Percentiles rank a stretch among this genome's conserved stretches.
These are phyloP conservation scores for Urtica urens DNA, from an alignment of 306 rosid species.

Conservation along the genomic window DNA sequence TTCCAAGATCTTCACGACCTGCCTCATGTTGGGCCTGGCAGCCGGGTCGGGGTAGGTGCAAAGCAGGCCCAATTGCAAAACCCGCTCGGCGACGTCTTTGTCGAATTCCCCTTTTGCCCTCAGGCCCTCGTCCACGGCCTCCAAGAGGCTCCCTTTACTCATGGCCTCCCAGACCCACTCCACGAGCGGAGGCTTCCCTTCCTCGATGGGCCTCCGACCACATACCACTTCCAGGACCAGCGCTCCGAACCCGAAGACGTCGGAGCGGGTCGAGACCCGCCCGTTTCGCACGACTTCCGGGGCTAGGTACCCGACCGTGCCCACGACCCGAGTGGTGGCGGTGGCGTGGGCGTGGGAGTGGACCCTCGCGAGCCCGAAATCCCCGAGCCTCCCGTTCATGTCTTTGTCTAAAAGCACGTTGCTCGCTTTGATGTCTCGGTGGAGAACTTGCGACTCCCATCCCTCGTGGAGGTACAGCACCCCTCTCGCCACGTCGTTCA, in stretches of 20 bases:
- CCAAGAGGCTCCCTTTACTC: conserved; percentile 32
- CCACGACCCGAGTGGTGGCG: conserved; percentile 57
- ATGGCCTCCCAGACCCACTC: conserved; percentile 51
- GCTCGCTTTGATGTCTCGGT: conserved; percentile 84
- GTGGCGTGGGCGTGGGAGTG: conserved; percentile 50
- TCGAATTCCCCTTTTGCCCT: conserved; percentile 27
- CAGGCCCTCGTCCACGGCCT: conserved; percentile 47
- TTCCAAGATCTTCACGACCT: conserved; percentile 51
- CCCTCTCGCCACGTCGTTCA: conserved; percentile 65
- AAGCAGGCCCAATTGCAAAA: conserved; percentile 63
- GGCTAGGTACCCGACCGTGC: conserved; percentile 74
- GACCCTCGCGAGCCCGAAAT: conserved; percentile 70
- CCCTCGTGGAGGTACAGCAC: conserved; percentile 79
- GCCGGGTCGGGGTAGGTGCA: conserved; percentile 62
- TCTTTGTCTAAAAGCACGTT: conserved; percentile 74
- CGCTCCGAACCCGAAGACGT: conserved; percentile 67
- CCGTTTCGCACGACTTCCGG: conserved; percentile 62
- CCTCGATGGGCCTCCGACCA: conserved; percentile 79
- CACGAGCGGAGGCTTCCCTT: conserved; percentile 46
- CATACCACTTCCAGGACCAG: conserved; percentile 70
- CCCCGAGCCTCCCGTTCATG: conserved; percentile 73
- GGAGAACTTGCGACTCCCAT: conserved; percentile 68
- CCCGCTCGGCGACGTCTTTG: conserved; percentile 41
- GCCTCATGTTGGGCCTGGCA: conserved; percentile 69
- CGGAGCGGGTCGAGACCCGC: conserved; percentile 56